Percentiles rank a stretch among this genome's conserved stretches.
Evolutionary conservation across 2,329 filamentous ascomycete species (phyloP).

Genomic region (Thermomyces lanuginosus): DNA sequence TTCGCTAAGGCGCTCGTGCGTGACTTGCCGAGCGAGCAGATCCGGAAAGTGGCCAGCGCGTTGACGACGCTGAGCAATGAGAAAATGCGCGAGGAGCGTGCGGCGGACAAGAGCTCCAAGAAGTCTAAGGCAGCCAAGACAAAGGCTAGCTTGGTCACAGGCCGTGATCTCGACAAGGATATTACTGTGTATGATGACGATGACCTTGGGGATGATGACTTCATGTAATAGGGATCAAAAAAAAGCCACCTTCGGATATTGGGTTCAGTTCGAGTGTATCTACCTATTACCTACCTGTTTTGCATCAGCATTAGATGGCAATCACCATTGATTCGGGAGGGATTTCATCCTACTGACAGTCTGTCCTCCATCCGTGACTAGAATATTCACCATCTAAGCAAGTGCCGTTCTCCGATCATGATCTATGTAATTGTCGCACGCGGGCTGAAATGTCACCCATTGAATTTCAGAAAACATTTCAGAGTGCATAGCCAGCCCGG

Average conservation of each 20-base stretch:
- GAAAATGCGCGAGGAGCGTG: constrained; percentile 98
- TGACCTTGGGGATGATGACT: constrained; percentile 52
- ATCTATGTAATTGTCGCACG: no score
- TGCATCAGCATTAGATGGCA: no score
- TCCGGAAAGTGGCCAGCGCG: constrained; percentile 84
- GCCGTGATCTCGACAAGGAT: constrained; percentile 46
- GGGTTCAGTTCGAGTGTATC: constrained; percentile 2
- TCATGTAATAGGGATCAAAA: constrained; percentile 25
- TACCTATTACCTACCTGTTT: background rate
- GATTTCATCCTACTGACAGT: no score
- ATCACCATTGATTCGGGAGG: no score
- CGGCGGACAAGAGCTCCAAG: constrained; percentile 82
- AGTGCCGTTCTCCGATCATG: no score
- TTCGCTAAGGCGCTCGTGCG: constrained; percentile 75
- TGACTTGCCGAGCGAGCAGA: constrained; percentile 78
- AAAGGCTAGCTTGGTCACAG: constrained; percentile 62
- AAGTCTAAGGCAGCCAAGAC: constrained; percentile 95
- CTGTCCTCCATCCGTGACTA: no score
- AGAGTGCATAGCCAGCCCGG: no score
- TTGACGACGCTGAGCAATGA: constrained; percentile 88
- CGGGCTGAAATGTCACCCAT: no score
- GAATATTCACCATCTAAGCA: no score
- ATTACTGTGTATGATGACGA: constrained; percentile 68
- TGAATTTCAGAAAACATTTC: no score
- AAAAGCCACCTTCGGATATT: constrained; percentile 1